Percentiles rank a stretch among this genome's conserved stretches.
Conservation (phyloP, 352 stramenopile genomes). For the Phytophthora vignae region DNA sequence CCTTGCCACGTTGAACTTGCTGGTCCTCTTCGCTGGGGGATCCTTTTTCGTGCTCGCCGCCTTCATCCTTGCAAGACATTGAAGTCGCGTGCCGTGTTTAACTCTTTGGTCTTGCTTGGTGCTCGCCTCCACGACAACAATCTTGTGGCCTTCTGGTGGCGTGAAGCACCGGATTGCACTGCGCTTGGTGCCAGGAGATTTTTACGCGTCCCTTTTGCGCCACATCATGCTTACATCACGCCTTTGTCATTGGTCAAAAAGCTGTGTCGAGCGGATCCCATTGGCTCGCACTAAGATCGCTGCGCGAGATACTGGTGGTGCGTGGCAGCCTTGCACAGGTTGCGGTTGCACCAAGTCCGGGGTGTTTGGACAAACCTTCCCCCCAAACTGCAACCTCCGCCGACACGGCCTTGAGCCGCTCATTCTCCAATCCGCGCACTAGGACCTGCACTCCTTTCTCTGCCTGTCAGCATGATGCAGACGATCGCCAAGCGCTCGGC, state of each 20-base stretch:
- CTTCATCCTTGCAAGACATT: neutral
- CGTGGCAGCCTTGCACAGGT: slow-evolving; percentile 1
- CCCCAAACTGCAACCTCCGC: slow-evolving; percentile 11
- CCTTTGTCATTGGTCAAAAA: slow-evolving; percentile 18
- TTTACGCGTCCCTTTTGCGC: slow-evolving; percentile 9
- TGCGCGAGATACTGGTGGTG: slow-evolving; percentile 27
- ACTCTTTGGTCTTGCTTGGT: neutral
- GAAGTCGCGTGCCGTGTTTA: neutral
- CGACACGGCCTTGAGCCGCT: neutral
- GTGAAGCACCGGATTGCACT: neutral
- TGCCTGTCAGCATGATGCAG: slow-evolving; percentile 39
- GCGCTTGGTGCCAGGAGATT: slow-evolving; percentile 19
- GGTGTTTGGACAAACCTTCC: slow-evolving; percentile 27
- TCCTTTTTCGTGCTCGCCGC: neutral
- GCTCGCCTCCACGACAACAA: neutral
- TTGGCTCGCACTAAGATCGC: slow-evolving; percentile 12
- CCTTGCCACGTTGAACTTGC: neutral
- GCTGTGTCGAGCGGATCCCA: neutral
- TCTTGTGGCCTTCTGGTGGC: neutral
- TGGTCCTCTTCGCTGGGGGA: neutral
- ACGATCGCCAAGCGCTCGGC: slow-evolving; percentile 43
- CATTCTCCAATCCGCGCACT: slow-evolving; percentile 34
- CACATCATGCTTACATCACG: neutral
- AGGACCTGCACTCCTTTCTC: slow-evolving; percentile 8
- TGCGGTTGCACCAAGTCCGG: neutral